Percentiles rank a stretch among this genome's conserved stretches.
These are phyloP conservation scores for Beauveria asiatica DNA, from an alignment of 2,329 filamentous ascomycete genomes.

Conservation along the genomic window DNA sequence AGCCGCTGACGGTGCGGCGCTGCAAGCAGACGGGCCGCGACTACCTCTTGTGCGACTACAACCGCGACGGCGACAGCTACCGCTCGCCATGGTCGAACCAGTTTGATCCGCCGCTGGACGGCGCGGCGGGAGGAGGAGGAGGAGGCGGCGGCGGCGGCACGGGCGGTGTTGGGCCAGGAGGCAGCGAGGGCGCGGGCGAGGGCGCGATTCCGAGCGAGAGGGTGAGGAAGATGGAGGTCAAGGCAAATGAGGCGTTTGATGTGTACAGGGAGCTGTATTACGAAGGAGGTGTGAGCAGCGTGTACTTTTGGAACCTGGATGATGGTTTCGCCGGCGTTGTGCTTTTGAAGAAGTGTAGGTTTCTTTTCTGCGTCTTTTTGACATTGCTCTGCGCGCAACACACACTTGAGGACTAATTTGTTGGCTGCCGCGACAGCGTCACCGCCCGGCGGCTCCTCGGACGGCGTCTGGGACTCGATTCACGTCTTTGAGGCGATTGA, in stretches of 20 bases:
- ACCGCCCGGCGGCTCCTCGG: conserved; percentile 54
- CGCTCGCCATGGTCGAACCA: conserved; percentile 98
- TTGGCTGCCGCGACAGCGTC: conserved; percentile 42
- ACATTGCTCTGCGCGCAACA: too few relatives aligned
- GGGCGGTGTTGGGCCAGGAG: conserved; percentile 43
- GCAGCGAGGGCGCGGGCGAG: conserved; percentile 57
- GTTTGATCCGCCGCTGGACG: conserved; percentile 83
- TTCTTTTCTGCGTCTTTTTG: not conserved
- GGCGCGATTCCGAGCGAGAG: conserved; percentile 83
- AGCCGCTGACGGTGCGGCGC: conserved; percentile 77
- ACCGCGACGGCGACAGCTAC: conserved; percentile 96
- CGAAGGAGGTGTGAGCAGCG: conserved; percentile 89
- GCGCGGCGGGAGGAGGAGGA: conserved; percentile 35
- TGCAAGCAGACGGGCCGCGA: conserved; percentile 87
- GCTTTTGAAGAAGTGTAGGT: conserved; percentile 82
- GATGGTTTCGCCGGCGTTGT: conserved; percentile 97
- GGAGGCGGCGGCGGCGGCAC: conserved; percentile 31
- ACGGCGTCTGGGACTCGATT: conserved; percentile 94
- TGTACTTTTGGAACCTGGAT: conserved; percentile 97
- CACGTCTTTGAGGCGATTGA: conserved; percentile 97
- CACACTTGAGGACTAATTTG: not conserved
- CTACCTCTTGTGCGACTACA: conserved; percentile 98
- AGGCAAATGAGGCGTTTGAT: conserved; percentile 93
- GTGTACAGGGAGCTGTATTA: conserved; percentile 95
- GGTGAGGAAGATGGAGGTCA: conserved; percentile 87